Base-by-base conservation (phyloP, 73 alveolate species). In the Symbiodinium natans region DNA sequence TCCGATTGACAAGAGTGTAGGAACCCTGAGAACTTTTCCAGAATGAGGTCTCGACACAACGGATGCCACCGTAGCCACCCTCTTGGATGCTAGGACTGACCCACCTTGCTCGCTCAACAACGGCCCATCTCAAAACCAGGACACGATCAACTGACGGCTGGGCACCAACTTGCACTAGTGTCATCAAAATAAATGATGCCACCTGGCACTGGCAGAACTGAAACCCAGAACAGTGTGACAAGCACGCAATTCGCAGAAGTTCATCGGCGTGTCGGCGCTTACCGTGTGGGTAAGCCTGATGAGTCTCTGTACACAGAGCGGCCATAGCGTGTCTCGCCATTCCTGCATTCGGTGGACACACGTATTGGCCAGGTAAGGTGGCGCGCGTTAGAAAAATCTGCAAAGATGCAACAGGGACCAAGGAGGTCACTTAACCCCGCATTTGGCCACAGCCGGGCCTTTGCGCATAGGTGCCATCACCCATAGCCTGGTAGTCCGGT, bases 381-480 rank as follows among this genome's bases (percentile, higher is more conserved):
- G n/a, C n/a, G n/a, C n/a, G n/a, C n/a, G n/a, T n/a, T n/a, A n/a
- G n/a, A n/a, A n/a, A n/a, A n/a, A n/a, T n/a, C n/a, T n/a, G n/a
- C n/a, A n/a, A n/a, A n/a, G n/a, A n/a, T n/a, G n/a, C n/a, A n/a
- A n/a, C n/a, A n/a, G n/a, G 59, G 17, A 21, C 59, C 17, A 2
- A 46, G 25, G 5, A 46, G 59, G 25, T 46, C 1, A 1, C 59
- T n/a, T n/a, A n/a, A n/a, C n/a, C n/a, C n/a, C n/a, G n/a, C n/a
- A n/a, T n/a, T n/a, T 13, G 17, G 59, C 59, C 13, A 11, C 23
- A 43, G 38, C 40, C 38, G 63, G 11, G n/a, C 93, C 43, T 84
- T 48, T 84, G 93, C 46, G 77, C 74, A 17, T 84, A 84, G 93
- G 93, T 84, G 80, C 93, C 93, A 46, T 84, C 93, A 46, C 31